Percentiles rank a stretch among this genome's conserved stretches.
Evolutionary conservation across 805 yeast species (phyloP).

Genomic region (Starmerella apis): DNA sequence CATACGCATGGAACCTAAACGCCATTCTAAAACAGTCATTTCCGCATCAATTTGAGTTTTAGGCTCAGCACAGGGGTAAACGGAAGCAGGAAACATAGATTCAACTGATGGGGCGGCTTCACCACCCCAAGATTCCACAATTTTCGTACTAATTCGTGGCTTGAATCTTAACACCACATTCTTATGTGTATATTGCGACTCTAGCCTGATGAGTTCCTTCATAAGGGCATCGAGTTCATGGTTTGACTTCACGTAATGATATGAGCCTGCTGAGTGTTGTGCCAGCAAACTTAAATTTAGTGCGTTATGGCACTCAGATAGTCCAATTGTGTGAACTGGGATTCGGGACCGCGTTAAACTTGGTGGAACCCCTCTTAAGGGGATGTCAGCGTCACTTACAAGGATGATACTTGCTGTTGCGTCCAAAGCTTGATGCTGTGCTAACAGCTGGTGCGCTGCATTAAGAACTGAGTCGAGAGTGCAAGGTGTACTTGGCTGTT

Average conservation of each 20-base stretch:
- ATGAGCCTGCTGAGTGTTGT: constrained; percentile 7
- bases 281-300: constrained; percentile 7
- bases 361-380: background rate
- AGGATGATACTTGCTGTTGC: constrained; percentile 9
- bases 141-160: constrained; percentile 7
- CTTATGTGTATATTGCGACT: constrained; percentile 2
- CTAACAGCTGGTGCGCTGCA: background rate
- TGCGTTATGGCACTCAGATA: constrained; percentile 1
- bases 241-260: background rate
- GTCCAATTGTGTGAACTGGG: constrained; percentile 6
- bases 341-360: background rate
- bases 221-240: background rate
- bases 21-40: background rate
- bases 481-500: background rate
- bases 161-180: constrained; percentile 3
- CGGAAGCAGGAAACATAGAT: background rate
- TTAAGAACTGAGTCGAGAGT: background rate
- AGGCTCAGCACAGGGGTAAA: no score
- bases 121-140: background rate
- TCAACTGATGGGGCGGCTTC: background rate
- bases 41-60: background rate
- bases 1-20: background rate
- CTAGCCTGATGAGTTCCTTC: background rate
- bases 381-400: background rate
- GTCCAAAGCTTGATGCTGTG: background rate